Evolutionary conservation across 371 early-diverging fungal species (phyloP), one percentile per base, ranked within the genome.

Genomic region (Mortierella sp.): DNA sequence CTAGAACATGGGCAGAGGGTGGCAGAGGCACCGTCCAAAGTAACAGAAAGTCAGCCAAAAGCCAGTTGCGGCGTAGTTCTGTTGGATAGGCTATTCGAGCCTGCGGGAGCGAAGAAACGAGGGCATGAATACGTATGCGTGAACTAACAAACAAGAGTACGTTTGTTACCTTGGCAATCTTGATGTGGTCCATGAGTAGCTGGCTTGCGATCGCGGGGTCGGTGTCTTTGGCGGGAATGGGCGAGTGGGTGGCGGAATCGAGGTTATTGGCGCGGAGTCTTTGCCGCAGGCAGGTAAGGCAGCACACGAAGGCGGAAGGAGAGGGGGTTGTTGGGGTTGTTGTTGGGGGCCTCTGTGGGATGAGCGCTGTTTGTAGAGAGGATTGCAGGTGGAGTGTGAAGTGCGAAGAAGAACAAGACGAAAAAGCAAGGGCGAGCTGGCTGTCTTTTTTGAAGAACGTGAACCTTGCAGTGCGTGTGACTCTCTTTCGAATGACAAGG

Each of bases 121-220:
- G 28, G 16, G 50, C 21, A 44, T 31, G 14, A 16, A 28, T 2
- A 16, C 19, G 5, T 26, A 26, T 28, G 57, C 28, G 9, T 28
- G 13, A 61, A 54, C 37, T 40, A 57, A 26, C 43, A 40, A 40
- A 40, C 43, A 40, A 40, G 43, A 44, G 3, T 34, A 40, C 21
- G 24, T 28, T 28, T 28, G 19, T 54, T 80, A 89, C 89, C 87
- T 87, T 88, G 43, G 88, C 57, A 50, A 89, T 75, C 82, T 85
- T 85, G 69, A 89, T 88, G 70, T 79, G 59, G 69, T 89, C 88
- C 89, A 89, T 88, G 50, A n/a, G 70, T 2, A 71, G 34, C 64
- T 64, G 64, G 37, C 64, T 64, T 19, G 64, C 24, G 10, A 64
- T 64, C 37, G 37, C 24, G 44, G 71, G 34, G 71, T 44, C 71